Percentiles rank a stretch among this genome's conserved stretches.
These are phyloP conservation scores for Cystoisospora suis DNA, from an alignment of 169 alveolate genomes.

Conservation along the genomic window DNA sequence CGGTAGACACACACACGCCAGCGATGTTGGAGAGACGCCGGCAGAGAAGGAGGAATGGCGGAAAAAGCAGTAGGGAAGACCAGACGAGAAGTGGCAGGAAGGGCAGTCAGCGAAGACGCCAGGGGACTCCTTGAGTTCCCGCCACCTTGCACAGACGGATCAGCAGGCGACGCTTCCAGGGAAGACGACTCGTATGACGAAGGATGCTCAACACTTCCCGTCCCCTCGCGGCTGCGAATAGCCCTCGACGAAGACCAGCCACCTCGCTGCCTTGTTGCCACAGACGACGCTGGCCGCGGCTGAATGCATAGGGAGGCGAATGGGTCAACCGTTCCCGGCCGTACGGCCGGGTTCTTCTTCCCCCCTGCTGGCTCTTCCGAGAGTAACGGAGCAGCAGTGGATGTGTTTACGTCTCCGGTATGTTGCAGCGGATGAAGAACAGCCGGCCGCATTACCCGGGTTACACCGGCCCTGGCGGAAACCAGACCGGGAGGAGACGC, in stretches of 20 bases:
- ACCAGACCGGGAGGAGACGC: no score
- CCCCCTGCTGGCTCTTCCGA: not conserved
- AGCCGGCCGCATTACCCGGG: no score
- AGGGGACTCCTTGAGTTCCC: not conserved
- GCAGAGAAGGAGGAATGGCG: not conserved
- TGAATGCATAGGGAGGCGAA: not conserved
- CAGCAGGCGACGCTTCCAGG: not conserved
- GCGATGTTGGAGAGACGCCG: not conserved
- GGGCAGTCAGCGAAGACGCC: not conserved
- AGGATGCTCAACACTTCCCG: not conserved
- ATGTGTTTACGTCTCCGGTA: not conserved
- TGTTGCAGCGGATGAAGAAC: no score
- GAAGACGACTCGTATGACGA: not conserved
- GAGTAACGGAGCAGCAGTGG: not conserved
- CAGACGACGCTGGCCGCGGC: not conserved
- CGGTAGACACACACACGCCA: constrained; percentile 47
- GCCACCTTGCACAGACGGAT: not conserved
- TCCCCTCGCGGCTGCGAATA: not conserved
- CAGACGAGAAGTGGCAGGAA: not conserved
- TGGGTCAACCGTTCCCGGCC: not conserved
- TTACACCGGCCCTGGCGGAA: no score
- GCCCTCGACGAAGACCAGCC: not conserved
- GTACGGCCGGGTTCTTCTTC: not conserved
- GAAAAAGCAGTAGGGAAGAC: constrained; percentile 11
- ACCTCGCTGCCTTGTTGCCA: not conserved